Evolutionary conservation across 768 basidiomycete species (phyloP).

Genomic region (Lentinula raphanica): DNA sequence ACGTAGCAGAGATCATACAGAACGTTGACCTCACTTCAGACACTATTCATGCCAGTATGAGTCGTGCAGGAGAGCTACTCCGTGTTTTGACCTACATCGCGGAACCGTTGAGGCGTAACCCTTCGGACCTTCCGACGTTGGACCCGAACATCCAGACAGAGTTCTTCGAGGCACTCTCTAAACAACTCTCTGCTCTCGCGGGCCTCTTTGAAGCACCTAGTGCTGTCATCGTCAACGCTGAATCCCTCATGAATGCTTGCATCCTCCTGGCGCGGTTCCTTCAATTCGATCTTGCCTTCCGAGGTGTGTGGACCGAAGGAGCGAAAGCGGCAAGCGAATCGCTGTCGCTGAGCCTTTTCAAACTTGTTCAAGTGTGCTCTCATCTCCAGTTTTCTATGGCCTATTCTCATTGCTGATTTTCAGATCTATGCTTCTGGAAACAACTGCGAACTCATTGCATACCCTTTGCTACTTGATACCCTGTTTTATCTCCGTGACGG

Average conservation of each 20-base stretch:
- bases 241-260: conserved; percentile 33
- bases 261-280: conserved; percentile 61
- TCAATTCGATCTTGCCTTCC: conserved; percentile 71
- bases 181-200: conserved; percentile 39
- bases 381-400: conserved; percentile 5
- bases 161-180: conserved; percentile 45
- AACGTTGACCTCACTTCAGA: conserved; percentile 26
- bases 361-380: conserved; percentile 45
- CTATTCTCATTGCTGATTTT: conserved; percentile 2
- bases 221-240: conserved; percentile 11
- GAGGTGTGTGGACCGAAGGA: conserved; percentile 47
- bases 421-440: conserved; percentile 55
- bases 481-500: conserved; percentile 71
- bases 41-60: conserved; percentile 35
- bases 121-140: conserved; percentile 39
- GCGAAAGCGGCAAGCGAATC: conserved; percentile 41
- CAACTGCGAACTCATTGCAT: conserved; percentile 50
- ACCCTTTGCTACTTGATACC: conserved; percentile 69
- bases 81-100: conserved; percentile 66
- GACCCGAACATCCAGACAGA: conserved; percentile 53
- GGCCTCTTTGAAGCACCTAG: conserved; percentile 24
- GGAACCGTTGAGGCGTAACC: conserved; percentile 52
- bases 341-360: conserved; percentile 41
- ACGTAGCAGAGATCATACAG: conserved; percentile 52
- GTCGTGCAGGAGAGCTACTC: conserved; percentile 60